Conservation (phyloP, 768 basidiomycete species). For the Mycena epipterygia region DNA sequence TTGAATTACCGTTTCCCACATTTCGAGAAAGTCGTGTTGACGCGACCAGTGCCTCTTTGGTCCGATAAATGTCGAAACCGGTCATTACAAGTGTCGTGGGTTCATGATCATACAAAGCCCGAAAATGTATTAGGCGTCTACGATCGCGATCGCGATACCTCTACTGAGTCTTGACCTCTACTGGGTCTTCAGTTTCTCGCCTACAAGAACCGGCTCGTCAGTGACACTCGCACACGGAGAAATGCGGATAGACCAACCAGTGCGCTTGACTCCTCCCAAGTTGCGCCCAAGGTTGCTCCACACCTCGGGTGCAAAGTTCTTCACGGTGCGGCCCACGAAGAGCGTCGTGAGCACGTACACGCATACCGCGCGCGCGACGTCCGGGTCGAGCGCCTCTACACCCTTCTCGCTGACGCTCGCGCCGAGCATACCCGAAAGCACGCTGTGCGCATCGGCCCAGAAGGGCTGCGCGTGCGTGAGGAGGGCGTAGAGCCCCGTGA, state of each 20-base stretch:
- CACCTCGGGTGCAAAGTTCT: constrained; percentile 64
- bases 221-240: not conserved
- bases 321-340: constrained; percentile 75
- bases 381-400: constrained; percentile 67
- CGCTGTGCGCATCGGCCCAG: constrained; percentile 73
- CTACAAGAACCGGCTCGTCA: constrained; percentile 1
- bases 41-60: too few relatives aligned
- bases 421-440: constrained; percentile 64
- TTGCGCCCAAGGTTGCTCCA: not conserved
- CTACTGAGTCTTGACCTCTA: constrained; percentile 14
- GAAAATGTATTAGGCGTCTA: not conserved
- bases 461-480: constrained; percentile 91
- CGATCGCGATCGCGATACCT: not conserved
- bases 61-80: too few relatives aligned
- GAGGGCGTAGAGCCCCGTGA: constrained; percentile 84
- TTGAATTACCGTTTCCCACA: too few relatives aligned
- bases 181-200: constrained; percentile 37
- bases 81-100: too few relatives aligned
- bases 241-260: constrained; percentile 10
- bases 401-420: constrained; percentile 35
- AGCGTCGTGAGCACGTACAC: constrained; percentile 72
- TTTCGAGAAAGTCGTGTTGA: too few relatives aligned
- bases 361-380: constrained; percentile 80
- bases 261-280: constrained; percentile 18
- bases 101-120: too few relatives aligned